phyloP scores from a whole-genome alignment of 805 yeast genomes.

The Nakazawaea laoshanensis region DNA sequence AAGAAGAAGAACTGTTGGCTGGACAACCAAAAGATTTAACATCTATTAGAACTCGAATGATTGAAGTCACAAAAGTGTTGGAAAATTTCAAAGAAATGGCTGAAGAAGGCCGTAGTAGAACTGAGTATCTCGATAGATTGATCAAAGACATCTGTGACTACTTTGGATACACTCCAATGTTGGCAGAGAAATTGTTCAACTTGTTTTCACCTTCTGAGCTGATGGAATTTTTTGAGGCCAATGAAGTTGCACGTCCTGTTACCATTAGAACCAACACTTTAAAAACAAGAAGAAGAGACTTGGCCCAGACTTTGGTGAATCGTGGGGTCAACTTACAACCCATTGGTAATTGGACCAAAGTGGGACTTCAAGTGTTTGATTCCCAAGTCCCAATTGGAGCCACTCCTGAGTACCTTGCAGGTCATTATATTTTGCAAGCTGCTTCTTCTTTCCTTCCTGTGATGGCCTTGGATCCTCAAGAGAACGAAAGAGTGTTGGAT shows the following conservation, averaged over 20 bases:
- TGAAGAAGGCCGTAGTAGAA: slow-evolving; percentile 81
- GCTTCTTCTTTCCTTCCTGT: slow-evolving; percentile 97
- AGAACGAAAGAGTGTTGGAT: slow-evolving; percentile 88
- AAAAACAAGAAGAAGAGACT: slow-evolving; percentile 88
- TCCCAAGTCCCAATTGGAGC: slow-evolving; percentile 99
- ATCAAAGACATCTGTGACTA: slow-evolving; percentile 83
- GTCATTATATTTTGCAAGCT: slow-evolving; percentile 96
- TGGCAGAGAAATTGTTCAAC: slow-evolving; percentile 91
- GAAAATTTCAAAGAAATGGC: slow-evolving; percentile 80
- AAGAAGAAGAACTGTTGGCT: slow-evolving; percentile 47
- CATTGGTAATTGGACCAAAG: slow-evolving; percentile 96
- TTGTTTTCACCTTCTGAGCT: slow-evolving; percentile 94
- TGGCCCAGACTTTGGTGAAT: slow-evolving; percentile 90
- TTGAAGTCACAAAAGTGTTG: slow-evolving; percentile 88
- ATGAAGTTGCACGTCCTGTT: slow-evolving; percentile 92
- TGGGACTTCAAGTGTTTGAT: slow-evolving; percentile 93
- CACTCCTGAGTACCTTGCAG: slow-evolving; percentile 96
- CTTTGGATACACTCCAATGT: slow-evolving; percentile 85
- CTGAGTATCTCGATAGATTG: slow-evolving; percentile 72
- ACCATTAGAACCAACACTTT: slow-evolving; percentile 97
- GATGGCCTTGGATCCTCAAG: slow-evolving; percentile 97
- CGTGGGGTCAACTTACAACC: slow-evolving; percentile 97
- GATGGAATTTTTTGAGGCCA: slow-evolving; percentile 96
- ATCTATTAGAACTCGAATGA: slow-evolving; percentile 84
- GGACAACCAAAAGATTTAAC: slow-evolving; percentile 66